Evolutionary conservation across 768 basidiomycete species (phyloP).

Genomic region (Lentinula sp.): DNA sequence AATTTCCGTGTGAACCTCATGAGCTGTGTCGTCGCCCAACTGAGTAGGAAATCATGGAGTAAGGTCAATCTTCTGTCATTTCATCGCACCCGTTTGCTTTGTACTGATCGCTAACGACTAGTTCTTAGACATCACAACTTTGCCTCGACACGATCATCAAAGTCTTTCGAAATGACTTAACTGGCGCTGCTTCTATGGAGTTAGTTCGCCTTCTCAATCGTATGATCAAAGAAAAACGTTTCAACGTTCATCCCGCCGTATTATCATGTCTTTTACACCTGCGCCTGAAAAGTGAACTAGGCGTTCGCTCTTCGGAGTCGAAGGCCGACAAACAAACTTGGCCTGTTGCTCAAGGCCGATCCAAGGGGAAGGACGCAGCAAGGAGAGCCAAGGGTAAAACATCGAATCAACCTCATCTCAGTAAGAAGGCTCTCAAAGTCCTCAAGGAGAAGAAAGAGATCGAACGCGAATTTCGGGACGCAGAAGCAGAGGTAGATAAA

Average conservation of each 20-base stretch:
- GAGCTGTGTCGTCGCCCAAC: conserved; percentile 72
- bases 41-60: conserved; percentile 89
- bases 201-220: conserved; percentile 86
- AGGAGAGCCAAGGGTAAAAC: conserved; percentile 52
- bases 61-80: conserved; percentile 43
- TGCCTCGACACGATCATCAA: conserved; percentile 78
- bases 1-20: conserved; percentile 94
- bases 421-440: conserved; percentile 86
- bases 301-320: conserved; percentile 70
- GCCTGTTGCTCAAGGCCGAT: conserved; percentile 25
- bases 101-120: conserved; percentile 5
- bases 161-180: conserved; percentile 79
- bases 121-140: conserved; percentile 69
- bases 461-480: conserved; percentile 87
- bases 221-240: conserved; percentile 93
- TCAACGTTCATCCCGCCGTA: conserved; percentile 85
- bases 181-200: conserved; percentile 80
- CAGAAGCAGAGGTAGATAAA: conserved; percentile 88
- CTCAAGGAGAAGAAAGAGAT: conserved; percentile 88
- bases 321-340: conserved; percentile 46
- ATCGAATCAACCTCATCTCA: conserved; percentile 66
- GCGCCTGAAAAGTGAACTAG: conserved; percentile 82
- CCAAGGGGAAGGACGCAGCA: conserved; percentile 37
- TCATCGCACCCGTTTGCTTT: conserved; percentile 3
- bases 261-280: conserved; percentile 80